Percentiles rank a stretch among this genome's conserved stretches.
Evolutionary conservation across 805 yeast species (phyloP).

Genomic region (Teunomyces aglyptinius): DNA sequence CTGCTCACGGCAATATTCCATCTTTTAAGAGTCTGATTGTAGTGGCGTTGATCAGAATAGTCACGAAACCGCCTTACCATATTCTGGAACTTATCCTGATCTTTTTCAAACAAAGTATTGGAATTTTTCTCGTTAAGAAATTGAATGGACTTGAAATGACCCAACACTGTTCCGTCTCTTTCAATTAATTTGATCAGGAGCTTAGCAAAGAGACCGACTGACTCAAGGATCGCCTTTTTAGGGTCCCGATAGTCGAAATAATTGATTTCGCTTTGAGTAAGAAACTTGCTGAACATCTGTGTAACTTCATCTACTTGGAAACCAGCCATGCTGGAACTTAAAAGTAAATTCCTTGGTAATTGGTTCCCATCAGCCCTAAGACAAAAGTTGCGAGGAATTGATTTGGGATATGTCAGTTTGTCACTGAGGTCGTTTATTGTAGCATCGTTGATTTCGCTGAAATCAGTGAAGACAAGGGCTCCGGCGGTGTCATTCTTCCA

Average conservation of each 20-base stretch:
- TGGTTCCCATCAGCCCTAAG: not conserved
- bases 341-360: not conserved
- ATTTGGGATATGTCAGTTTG: not conserved
- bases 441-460: constrained; percentile 6
- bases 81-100: not conserved
- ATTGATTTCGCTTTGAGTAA: not conserved
- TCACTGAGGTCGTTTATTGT: not conserved
- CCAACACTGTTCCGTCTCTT: not conserved
- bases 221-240: not conserved
- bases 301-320: not conserved
- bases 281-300: not conserved
- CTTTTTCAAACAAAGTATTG: not conserved
- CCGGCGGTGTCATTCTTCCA: constrained; percentile 6
- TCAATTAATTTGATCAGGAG: not conserved
- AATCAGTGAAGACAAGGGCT: constrained; percentile 9
- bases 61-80: constrained; percentile 1
- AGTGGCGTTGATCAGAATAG: not conserved
- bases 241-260: not conserved
- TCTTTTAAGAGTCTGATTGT: not conserved
- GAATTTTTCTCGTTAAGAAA: not conserved
- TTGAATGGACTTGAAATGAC: not conserved
- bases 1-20: not conserved
- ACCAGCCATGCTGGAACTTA: not conserved
- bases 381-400: constrained; percentile 1
- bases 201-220: not conserved